Evolutionary conservation across 2,329 filamentous ascomycete genomes (phyloP).

Genomic region (Ploettnerulaceae sp.): DNA sequence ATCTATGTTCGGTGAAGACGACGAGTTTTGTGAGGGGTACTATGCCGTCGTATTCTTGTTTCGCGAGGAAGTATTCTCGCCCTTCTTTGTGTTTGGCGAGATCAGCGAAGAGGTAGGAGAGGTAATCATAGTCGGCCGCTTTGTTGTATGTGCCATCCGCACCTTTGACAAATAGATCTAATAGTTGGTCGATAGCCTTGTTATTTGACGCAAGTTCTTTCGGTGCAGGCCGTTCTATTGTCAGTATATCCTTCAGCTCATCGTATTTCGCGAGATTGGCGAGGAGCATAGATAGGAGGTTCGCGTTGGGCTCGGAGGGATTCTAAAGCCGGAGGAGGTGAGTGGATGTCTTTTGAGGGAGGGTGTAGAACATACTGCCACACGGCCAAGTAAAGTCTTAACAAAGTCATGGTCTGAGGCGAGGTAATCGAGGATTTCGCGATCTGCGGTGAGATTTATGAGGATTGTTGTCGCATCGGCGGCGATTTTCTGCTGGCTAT

Average conservation of each 20-base stretch:
- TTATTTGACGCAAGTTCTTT: conserved; percentile 67
- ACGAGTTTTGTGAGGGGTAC: conserved; percentile 89
- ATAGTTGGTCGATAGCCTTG: conserved; percentile 78
- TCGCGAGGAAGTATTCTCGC: conserved; percentile 67
- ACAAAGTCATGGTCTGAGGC: conserved; percentile 78
- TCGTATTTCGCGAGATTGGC: conserved; percentile 87
- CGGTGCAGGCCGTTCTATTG: conserved; percentile 62
- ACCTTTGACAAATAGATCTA: conserved; percentile 95
- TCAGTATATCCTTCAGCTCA: conserved; percentile 62
- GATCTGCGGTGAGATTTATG: conserved; percentile 76
- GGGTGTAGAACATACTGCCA: conserved; percentile 63
- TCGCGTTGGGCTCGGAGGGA: conserved; percentile 72
- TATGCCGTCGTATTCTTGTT: conserved; percentile 72
- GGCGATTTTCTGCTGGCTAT: conserved; percentile 65
- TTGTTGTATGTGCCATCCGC: conserved; percentile 79
- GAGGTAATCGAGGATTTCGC: conserved; percentile 66
- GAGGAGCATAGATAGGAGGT: conserved; percentile 84
- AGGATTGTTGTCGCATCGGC: conserved; percentile 89
- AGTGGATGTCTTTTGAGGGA: not conserved
- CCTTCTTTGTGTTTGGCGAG: conserved; percentile 76
- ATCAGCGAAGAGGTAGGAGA: conserved; percentile 92
- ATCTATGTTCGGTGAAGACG: conserved; percentile 90
- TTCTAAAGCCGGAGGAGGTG: conserved; percentile 42
- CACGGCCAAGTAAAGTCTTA: conserved; percentile 63
- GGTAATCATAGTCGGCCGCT: conserved; percentile 82